Evolutionary conservation across 2,329 filamentous ascomycete genomes (phyloP).

Genomic region (Fusarium graminum): DNA sequence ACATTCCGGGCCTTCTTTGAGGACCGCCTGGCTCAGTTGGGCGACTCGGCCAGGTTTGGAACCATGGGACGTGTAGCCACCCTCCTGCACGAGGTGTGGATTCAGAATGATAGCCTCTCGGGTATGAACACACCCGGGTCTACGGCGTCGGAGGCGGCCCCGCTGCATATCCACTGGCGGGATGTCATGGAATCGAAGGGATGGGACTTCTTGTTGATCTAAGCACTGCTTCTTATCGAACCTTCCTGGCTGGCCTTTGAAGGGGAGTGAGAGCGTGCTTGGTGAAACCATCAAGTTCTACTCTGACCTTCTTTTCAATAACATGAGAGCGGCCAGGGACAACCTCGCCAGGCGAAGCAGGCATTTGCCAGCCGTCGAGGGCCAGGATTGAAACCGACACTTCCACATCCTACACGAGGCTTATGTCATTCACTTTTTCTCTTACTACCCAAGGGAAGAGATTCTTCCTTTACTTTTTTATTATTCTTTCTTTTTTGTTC

Average conservation of each 20-base stretch:
- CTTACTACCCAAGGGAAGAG: slow-evolving; percentile 42
- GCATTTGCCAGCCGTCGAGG: slow-evolving; percentile 53
- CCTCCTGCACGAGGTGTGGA: slow-evolving; percentile 87
- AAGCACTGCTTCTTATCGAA: slow-evolving; percentile 48
- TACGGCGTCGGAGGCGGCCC: slow-evolving; percentile 55
- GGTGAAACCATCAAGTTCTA: slow-evolving; percentile 37
- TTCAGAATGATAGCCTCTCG: slow-evolving; percentile 73
- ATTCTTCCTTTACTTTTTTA: slow-evolving; percentile 40
- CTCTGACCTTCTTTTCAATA: slow-evolving; percentile 41
- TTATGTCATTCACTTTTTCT: slow-evolving; percentile 43
- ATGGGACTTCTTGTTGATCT: slow-evolving; percentile 95
- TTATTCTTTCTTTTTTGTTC: slow-evolving; percentile 46
- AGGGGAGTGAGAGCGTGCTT: slow-evolving; percentile 46
- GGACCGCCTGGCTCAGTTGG: slow-evolving; percentile 79
- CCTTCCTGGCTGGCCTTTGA: slow-evolving; percentile 57
- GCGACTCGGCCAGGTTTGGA: slow-evolving; percentile 82
- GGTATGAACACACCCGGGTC: slow-evolving; percentile 55
- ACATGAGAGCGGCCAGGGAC: slow-evolving; percentile 44
- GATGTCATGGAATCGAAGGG: slow-evolving; percentile 91
- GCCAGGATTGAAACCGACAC: slow-evolving; percentile 24
- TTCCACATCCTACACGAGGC: slow-evolving; percentile 19
- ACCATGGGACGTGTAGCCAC: slow-evolving; percentile 86
- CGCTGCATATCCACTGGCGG: slow-evolving; percentile 89
- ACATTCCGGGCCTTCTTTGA: slow-evolving; percentile 83
- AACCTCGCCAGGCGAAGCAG: slow-evolving; percentile 54